A percentile compares a stretch with the other conserved stretches of the same genome.
These are phyloP conservation scores for Neofusicoccum laricinum DNA, from an alignment of 2,329 filamentous ascomycete species.

Conservation along the genomic window DNA sequence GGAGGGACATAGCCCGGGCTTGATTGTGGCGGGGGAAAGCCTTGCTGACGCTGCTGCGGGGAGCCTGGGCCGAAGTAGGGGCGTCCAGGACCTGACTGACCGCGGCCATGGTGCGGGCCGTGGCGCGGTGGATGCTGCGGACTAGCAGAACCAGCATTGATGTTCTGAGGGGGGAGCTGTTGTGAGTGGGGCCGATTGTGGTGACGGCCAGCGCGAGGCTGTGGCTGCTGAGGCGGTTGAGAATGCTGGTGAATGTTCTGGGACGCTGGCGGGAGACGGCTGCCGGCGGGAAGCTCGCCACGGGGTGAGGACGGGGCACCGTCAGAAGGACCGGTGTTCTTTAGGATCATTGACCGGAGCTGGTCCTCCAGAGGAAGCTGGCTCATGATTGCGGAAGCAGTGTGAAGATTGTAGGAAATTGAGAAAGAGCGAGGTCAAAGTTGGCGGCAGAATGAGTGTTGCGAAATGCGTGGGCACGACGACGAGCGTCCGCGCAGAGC, in stretches of 20 bases:
- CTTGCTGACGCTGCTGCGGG: slow-evolving; percentile 2
- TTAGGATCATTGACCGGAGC: slow-evolving; percentile 59
- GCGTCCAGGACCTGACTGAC: neutral
- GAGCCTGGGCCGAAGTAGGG: neutral
- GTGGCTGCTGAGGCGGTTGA: neutral
- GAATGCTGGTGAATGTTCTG: neutral
- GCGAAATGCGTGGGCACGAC: too few species aligned
- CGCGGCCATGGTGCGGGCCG: neutral
- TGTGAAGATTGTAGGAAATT: neutral
- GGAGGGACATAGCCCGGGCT: slow-evolving; percentile 7
- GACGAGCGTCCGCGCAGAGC: neutral
- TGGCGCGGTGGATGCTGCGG: neutral
- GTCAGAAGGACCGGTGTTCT: slow-evolving; percentile 33
- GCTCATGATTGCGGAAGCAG: neutral
- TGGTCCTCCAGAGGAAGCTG: slow-evolving; percentile 52
- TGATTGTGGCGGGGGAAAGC: neutral
- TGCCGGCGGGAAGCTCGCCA: neutral
- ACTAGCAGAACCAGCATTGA: neutral
- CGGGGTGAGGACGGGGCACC: neutral
- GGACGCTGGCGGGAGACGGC: neutral
- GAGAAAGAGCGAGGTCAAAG: neutral
- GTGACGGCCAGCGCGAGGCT: neutral
- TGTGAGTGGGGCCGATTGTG: neutral
- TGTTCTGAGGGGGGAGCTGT: neutral
- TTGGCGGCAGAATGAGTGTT: neutral